Conservation (phyloP, 2,329 filamentous ascomycete genomes). For the Penicillium nordicum region DNA sequence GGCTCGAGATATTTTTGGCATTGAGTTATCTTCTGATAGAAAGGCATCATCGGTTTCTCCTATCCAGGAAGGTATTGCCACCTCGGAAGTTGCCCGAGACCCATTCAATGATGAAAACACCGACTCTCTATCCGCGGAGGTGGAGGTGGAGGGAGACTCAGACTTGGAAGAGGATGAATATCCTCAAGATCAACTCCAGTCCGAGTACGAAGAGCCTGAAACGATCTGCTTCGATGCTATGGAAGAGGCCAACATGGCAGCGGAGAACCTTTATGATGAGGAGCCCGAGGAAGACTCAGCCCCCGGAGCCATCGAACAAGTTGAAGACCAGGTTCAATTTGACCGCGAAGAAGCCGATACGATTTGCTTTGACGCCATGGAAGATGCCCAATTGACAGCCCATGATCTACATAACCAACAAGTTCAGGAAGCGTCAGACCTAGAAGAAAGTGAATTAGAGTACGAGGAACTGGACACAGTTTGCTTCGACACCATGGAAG, state of each 20-base stretch:
- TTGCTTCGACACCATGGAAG: slow-evolving; percentile 6
- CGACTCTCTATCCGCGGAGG: not conserved
- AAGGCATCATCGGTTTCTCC: slow-evolving; percentile 9
- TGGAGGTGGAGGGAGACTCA: not conserved
- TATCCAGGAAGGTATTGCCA: not conserved
- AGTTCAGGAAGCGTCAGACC: not conserved
- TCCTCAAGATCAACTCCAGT: not conserved
- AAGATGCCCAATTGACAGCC: not conserved
- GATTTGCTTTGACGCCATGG: slow-evolving; percentile 4
- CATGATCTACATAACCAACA: not conserved
- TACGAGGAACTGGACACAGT: not conserved
- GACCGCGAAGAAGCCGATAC: slow-evolving; percentile 16
- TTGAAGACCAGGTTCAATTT: not conserved
- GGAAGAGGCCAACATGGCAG: not conserved
- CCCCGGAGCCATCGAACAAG: not conserved
- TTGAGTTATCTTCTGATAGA: slow-evolving; percentile 17
- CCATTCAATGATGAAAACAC: not conserved
- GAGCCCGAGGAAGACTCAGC: not conserved
- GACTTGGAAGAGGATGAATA: slow-evolving; percentile 5
- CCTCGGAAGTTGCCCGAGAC: not conserved
- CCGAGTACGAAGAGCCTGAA: slow-evolving; percentile 15
- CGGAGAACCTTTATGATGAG: not conserved
- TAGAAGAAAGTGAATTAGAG: not conserved
- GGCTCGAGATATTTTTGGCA: slow-evolving; percentile 22
- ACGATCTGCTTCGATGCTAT: slow-evolving; percentile 3